Evolutionary conservation across 2,329 filamentous ascomycete species (phyloP).

Genomic region (Microdochium trichocladiopsis): DNA sequence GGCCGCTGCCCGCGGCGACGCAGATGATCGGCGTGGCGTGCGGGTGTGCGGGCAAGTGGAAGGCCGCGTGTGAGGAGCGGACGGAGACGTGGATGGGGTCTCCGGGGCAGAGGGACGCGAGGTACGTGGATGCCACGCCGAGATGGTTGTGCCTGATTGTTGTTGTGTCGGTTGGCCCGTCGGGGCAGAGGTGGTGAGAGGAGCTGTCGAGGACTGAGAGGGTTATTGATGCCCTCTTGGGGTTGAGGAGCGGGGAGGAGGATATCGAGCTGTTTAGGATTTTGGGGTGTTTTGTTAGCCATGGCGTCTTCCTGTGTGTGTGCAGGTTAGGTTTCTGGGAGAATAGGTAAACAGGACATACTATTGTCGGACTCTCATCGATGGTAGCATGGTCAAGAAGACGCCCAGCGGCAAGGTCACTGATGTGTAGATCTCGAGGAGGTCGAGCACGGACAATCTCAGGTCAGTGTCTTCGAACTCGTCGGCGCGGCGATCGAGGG

Average conservation of each 20-base stretch:
- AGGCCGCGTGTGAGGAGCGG: slow-evolving; percentile 7
- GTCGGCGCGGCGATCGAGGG: neutral
- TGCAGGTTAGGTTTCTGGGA: too few species aligned
- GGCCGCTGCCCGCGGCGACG: slow-evolving; percentile 26
- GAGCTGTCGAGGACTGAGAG: slow-evolving; percentile 57
- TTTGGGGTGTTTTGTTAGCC: neutral
- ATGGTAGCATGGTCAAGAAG: slow-evolving; percentile 66
- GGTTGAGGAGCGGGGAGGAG: slow-evolving; percentile 59
- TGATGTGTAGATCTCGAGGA: slow-evolving; percentile 57
- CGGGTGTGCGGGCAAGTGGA: slow-evolving; percentile 14
- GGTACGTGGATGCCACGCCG: slow-evolving; percentile 56
- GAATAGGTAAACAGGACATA: slow-evolving; percentile 28
- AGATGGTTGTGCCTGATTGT: slow-evolving; percentile 24
- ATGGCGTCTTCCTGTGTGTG: neutral
- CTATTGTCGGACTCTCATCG: slow-evolving; percentile 61
- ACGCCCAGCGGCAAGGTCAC: slow-evolving; percentile 55
- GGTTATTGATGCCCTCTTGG: slow-evolving; percentile 54
- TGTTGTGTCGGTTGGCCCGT: slow-evolving; percentile 27
- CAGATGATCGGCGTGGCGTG: slow-evolving; percentile 20
- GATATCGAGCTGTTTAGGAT: slow-evolving; percentile 52
- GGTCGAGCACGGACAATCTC: slow-evolving; percentile 50
- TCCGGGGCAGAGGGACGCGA: slow-evolving; percentile 17
- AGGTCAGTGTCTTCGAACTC: too few species aligned
- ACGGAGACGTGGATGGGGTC: slow-evolving; percentile 5
- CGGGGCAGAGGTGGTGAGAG: slow-evolving; percentile 45